Base-by-base conservation (phyloP, 164 flowering plant genomes). In the Kingdonia uniflora region DNA sequence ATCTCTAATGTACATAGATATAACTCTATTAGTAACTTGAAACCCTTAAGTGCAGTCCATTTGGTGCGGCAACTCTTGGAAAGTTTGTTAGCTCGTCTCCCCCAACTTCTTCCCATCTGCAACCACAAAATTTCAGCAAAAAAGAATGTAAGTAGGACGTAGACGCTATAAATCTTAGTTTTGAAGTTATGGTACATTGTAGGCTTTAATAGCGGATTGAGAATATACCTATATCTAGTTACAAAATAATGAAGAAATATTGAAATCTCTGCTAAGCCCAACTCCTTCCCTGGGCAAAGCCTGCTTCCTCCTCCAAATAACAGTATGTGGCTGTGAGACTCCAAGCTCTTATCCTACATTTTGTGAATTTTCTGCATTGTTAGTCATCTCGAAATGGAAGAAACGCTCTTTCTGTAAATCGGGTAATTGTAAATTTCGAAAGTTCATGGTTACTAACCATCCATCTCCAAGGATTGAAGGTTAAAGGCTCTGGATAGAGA, bases 261-360 rank as follows among this genome's bases (percentile, higher is more conserved):
- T 1, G 95, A 76, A 25, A 90, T 74, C 63, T 76, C 90, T 1
- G 75, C 82, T 7, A 84, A 70, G 25, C 95, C 95, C 47, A 84
- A 62, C 63, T 90, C 97, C 60, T 90, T 90, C 58, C 97, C 97
- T 14, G 97, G 97, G 56, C 97, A 90, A 21, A 63, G 76, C 58
- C 97, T 73, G 14, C 61, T 76, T 44, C 97, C 97, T 25, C 85
- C 95, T 52, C 97, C 97, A 68, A 90, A 90, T 25, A 87, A 41
- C 48, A 84, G 59, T 51, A 68, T 73, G 58, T 76, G 60, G 53
- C 66, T 76, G 16, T 81, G 82, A 15, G 75, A 57, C 61, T 90
- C 97, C 64, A 75, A 25, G 59, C 68, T 74, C 55, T 65, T 77
- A 33, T 77, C 91, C 95, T 87, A 78, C 67, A 74, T 42, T 24